Evolutionary conservation across 2,329 filamentous ascomycete genomes (phyloP), one percentile per base, ranked within the genome.

Genomic region (Aspergillus sp.): DNA sequence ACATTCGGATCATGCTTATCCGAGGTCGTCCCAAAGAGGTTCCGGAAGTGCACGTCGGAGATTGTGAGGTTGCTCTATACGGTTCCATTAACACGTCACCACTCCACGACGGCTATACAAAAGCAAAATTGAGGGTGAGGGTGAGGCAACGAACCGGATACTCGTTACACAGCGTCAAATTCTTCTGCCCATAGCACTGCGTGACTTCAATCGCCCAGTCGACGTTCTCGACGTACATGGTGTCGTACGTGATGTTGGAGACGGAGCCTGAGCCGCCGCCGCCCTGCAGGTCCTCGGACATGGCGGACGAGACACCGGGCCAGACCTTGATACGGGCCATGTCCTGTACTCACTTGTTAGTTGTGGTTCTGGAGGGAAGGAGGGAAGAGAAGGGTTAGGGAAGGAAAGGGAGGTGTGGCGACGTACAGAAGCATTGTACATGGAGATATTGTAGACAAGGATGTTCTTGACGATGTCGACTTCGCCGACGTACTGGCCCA

Each of bases 301-400:
- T 76, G 0, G 82, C 82, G 2, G 84, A 82, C 4, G 81, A 68
- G 19, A 82, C 69, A 38, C 87, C 87, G 0, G 89, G 88, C 89
- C 89, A 91, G 59, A 91, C 88, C 75, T 91, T 91, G 78, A 92
- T 91, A 62, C 89, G 85, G 0, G 89, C 89, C 31, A 87, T 88
- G 65, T 90, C 86, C 57, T 84, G 79, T 23, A 3, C 28, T 22
- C 7, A 0, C 2, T 71, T 72, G 60, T 80, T 77, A 68, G 72
- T 73, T 63, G 77, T 76, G 66, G 74, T 71, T 48, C 77, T 69
- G 68, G 60, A 1, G 2, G 4, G 61, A 64, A 11, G 7, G 30
- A 4, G 31, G 22, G 38, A 2, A 25, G 48, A 4, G 19, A 19
- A 19, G 19, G 19, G 2, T 19, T 19, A 19, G 19, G 19, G 19